Evolutionary conservation across 495 filamentous ascomycete species (phyloP), one percentile per base, ranked within the genome.

Genomic region (Sabuloglossum arenarium): DNA sequence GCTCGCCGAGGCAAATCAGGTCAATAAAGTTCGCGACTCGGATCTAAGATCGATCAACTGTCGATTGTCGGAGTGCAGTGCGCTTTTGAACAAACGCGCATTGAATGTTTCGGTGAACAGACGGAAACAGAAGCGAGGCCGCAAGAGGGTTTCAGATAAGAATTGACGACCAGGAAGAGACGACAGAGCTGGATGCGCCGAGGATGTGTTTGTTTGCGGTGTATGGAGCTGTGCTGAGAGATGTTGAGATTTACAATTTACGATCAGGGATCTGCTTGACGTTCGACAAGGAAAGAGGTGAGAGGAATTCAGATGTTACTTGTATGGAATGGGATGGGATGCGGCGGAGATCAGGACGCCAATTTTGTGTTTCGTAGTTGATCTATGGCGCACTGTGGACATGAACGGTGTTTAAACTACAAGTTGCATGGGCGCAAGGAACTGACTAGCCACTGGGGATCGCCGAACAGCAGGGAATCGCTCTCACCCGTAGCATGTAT

Each of bases 131-230:
- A n/a, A n/a, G n/a, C n/a, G n/a, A n/a, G n/a, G n/a, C n/a, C n/a
- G n/a, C n/a, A n/a, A n/a, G n/a, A n/a, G n/a, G n/a, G 47, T 51
- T 51, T 51, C 47, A 51, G 47, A 29, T 28, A 51, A 30, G 47
- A 51, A 25, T 6, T 39, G 3, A 49, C 10, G 14, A 28, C 8
- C 34, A 39, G 34, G 39, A 19, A 43, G 39, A 43, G 39, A 5
- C 14, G 34, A 16, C 8, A 10, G 34, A 16, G n/a, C n/a, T n/a
- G n/a, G n/a, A n/a, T n/a, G n/a, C n/a, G n/a, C n/a, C n/a, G n/a
- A n/a, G n/a, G n/a, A n/a, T n/a, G n/a, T n/a, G n/a, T n/a, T n/a
- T n/a, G n/a, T n/a, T n/a, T n/a, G n/a, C n/a, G 34, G 16, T 39
- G 34, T 39, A 39, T 16, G 8, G 8, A 8, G 16, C 34, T 39